A percentile compares a stretch with the other conserved stretches of the same genome.
phyloP scores from a whole-genome alignment of 2,329 filamentous ascomycete species.

The Colletotrichum karsti region DNA sequence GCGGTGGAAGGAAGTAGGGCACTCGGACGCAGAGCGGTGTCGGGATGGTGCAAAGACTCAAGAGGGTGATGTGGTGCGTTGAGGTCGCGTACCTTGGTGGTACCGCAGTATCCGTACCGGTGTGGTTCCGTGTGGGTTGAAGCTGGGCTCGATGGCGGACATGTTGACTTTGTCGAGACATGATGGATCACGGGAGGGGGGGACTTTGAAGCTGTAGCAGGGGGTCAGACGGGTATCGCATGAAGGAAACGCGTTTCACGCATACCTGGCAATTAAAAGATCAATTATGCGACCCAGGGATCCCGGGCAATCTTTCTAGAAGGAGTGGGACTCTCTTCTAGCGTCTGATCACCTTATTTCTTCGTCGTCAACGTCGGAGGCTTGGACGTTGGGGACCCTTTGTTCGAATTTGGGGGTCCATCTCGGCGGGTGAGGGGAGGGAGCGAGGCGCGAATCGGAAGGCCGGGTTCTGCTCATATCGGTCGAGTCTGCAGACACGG shows the following conservation, averaged over 20 bases:
- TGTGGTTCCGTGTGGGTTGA: not conserved
- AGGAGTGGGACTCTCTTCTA: conserved; percentile 44
- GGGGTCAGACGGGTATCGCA: conserved; percentile 44
- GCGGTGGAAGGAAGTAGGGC: conserved; percentile 3
- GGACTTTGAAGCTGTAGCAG: conserved; percentile 17
- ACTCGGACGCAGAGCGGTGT: conserved; percentile 5
- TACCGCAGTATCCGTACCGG: not conserved
- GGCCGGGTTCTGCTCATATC: not conserved
- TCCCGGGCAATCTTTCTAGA: conserved; percentile 44
- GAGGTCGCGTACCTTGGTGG: not conserved
- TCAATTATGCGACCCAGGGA: conserved; percentile 51
- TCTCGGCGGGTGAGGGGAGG: not conserved
- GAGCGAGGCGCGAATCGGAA: conserved; percentile 12
- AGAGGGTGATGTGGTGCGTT: not conserved
- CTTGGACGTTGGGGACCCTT: not conserved
- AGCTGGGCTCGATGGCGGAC: not conserved
- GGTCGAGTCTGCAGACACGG: conserved; percentile 16
- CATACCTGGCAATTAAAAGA: conserved; percentile 57
- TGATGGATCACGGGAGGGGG: conserved; percentile 15
- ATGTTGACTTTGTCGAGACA: conserved; percentile 23
- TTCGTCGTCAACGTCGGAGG: conserved; percentile 6
- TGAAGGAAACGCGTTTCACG: conserved; percentile 55
- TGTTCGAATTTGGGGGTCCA: not conserved
- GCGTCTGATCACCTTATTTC: conserved; percentile 31
- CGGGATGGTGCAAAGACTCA: conserved; percentile 4